These are phyloP conservation scores for Blastobotrys indianensis DNA, from an alignment of 1,139 yeast species.

Conservation along the genomic window DNA sequence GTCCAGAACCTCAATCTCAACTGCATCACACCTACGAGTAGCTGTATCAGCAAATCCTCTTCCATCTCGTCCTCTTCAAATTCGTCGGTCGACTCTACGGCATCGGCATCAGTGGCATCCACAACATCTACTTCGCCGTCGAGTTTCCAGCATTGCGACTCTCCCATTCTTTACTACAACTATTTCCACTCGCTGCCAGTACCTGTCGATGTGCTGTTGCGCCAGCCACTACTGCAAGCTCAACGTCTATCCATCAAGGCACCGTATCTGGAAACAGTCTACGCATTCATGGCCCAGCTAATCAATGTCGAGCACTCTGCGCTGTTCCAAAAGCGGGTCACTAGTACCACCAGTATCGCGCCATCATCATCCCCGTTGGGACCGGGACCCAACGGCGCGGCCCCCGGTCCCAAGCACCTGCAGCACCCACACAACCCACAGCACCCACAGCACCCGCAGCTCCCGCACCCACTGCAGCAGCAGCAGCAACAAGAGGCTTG, in stretches of 20 bases:
- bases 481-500: background rate
- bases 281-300: constrained; percentile 70
- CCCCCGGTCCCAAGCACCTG: constrained; percentile 2
- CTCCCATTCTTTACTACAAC: constrained; percentile 48
- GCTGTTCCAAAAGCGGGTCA: constrained; percentile 6
- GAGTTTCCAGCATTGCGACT: constrained; percentile 14
- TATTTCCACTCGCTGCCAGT: constrained; percentile 50
- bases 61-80: constrained; percentile 27
- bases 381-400: background rate
- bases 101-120: constrained; percentile 11
- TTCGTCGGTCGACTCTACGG: constrained; percentile 17
- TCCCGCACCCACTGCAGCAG: background rate
- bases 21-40: constrained; percentile 11
- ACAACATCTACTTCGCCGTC: constrained; percentile 5
- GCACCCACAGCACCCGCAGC: background rate
- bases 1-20: constrained; percentile 11
- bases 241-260: constrained; percentile 82
- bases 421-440: background rate
- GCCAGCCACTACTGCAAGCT: constrained; percentile 81
- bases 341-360: background rate
- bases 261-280: constrained; percentile 82
- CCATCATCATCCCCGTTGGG: constrained; percentile 9
- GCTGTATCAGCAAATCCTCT: constrained; percentile 16
- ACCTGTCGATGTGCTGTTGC: constrained; percentile 64
- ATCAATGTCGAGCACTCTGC: constrained; percentile 6